Evolutionary conservation across 2,329 filamentous ascomycete species (phyloP), one percentile per base, ranked within the genome.

Genomic region (Colletotrichum sp.): DNA sequence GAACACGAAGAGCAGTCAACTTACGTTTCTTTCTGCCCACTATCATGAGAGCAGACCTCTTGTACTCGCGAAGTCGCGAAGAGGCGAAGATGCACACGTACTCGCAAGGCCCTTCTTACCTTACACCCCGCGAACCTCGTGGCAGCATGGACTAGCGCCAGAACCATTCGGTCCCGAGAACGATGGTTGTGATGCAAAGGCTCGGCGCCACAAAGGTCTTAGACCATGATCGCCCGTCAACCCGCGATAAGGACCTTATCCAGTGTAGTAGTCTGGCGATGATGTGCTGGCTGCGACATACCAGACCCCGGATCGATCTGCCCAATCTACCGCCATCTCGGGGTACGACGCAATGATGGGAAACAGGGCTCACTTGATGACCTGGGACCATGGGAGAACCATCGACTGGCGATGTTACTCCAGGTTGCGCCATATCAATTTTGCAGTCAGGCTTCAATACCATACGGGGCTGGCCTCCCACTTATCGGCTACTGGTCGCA

Each of bases 141-240:
- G 60, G 58, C 58, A 65, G 60, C 68, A 36, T 18, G 25, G 60
- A 56, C 67, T 62, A 13, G 25, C 43, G 68, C 67, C 27, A 65
- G 39, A 27, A 27, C 36, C 22, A 30, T 28, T 67, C 72, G 72
- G 72, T 39, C 30, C 27, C 55, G 61, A 66, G 30, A 34, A 58
- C 10, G 34, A 36, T 58, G 36, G 39, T 28, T 15, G 52, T 28
- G 71, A 61, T 39, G 71, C 66, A 58, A 74, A 36, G 66, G 58
- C 60, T 71, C 67, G 71, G 67, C 71, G 71, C 71, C 71, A 74
- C 71, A 36, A 70, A 61, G 66, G n/a, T 28, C 22, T 58, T 34
- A 34, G 67, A 30, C 66, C 66, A 32, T 48, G 66, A 70, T 66
- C 71, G 60, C 66, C 66, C 71, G 71, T 66, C 66, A 70, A 74